These are phyloP conservation scores for Beauveria varroae DNA, from an alignment of 2,329 filamentous ascomycete genomes.

Conservation along the genomic window DNA sequence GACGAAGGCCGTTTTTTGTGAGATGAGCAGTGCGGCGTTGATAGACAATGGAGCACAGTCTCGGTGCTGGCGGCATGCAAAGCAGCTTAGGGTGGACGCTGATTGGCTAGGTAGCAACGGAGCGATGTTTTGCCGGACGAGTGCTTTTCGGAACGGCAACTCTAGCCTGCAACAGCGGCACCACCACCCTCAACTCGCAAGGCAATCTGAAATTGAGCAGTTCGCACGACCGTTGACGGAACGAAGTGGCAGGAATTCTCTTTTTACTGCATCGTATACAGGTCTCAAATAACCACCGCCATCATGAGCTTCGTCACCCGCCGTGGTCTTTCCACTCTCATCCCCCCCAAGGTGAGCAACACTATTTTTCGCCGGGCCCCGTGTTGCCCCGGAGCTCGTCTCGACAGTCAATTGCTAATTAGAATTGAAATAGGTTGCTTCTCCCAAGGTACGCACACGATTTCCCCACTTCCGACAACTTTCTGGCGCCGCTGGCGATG, in stretches of 20 bases:
- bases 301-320: conserved; percentile 90
- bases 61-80: background rate
- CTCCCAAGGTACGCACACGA: conserved; percentile 63
- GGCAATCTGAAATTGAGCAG: conserved; percentile 28
- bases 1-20: background rate
- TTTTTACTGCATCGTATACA: conserved; percentile 9
- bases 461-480: background rate
- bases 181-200: conserved; percentile 14
- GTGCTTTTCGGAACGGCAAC: conserved; percentile 40
- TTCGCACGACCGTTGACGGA: conserved; percentile 23
- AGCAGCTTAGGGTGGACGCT: conserved; percentile 19
- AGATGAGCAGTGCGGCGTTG: conserved; percentile 6
- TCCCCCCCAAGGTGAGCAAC: conserved; percentile 84
- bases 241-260: conserved; percentile 16
- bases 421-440: conserved; percentile 56
- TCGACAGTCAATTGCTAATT: conserved; percentile 30
- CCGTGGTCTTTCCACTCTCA: conserved; percentile 93
- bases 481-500: background rate
- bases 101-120: conserved; percentile 33
- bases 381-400: background rate
- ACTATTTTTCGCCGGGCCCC: conserved; percentile 12
- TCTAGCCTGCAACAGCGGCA: conserved; percentile 18
- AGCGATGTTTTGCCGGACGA: conserved; percentile 38
- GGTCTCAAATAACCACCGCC: conserved; percentile 30
- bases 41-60: conserved; percentile 2